These are phyloP conservation scores for Immersiporthe knoxdaviesiana DNA, from an alignment of 2,329 filamentous ascomycete species.

Conservation along the genomic window DNA sequence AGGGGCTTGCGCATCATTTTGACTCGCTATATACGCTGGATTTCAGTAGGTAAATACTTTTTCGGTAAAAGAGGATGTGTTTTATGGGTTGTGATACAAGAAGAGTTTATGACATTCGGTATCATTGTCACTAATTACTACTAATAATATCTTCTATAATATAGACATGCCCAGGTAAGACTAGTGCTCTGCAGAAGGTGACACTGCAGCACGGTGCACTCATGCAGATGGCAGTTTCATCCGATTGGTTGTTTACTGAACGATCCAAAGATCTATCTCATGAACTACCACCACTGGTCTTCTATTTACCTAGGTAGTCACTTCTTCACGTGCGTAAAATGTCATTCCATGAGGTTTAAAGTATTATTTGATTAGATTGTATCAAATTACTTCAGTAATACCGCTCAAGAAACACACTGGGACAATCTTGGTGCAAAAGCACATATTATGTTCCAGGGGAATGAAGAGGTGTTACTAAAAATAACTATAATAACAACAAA, in stretches of 20 bases:
- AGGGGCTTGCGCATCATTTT: no score
- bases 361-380: background rate
- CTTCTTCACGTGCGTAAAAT: no score
- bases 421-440: background rate
- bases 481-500: background rate
- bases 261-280: no score
- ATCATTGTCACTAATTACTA: background rate
- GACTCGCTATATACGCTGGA: no score
- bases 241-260: background rate
- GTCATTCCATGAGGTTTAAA: background rate
- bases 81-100: no score
- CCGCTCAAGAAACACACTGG: background rate
- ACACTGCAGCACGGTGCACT: background rate
- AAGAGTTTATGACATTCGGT: no score
- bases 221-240: background rate
- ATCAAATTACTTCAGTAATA: background rate
- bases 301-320: no score
- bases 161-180: background rate
- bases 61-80: no score
- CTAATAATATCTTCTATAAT: background rate
- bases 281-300: no score
- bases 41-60: no score
- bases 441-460: conserved; percentile 11
- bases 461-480: background rate
- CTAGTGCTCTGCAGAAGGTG: background rate